phyloP scores from a whole-genome alignment of 2,329 filamentous ascomycete species.

The Gnomoniopsis smithogilvyi region DNA sequence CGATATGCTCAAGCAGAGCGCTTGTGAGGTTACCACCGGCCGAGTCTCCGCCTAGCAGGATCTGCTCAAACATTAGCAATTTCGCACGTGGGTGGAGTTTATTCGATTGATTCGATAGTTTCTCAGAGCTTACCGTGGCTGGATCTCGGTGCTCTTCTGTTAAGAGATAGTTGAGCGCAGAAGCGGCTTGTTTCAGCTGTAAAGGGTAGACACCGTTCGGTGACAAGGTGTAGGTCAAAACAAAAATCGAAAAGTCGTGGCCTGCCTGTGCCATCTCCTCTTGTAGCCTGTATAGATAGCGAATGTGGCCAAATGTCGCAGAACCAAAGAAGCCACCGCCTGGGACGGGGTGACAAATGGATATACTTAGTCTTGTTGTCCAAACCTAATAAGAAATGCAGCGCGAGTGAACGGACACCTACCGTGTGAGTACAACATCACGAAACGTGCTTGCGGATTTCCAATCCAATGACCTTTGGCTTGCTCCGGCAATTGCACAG shows the following conservation, averaged over 20 bases:
- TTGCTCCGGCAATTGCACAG: background rate
- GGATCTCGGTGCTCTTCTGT: slow-evolving; percentile 24
- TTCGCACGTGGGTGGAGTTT: background rate
- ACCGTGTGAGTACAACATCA: slow-evolving; percentile 29
- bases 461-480: slow-evolving; percentile 26
- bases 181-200: slow-evolving; percentile 30
- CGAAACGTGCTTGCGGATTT: slow-evolving; percentile 24
- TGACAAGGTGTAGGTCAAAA: slow-evolving; percentile 31
- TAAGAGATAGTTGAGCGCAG: slow-evolving; percentile 29
- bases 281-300: slow-evolving; percentile 23
- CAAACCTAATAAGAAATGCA: too few relatives aligned
- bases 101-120: too few relatives aligned
- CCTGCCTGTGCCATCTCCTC: slow-evolving; percentile 17
- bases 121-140: slow-evolving; percentile 12
- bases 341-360: background rate
- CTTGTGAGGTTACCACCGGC: slow-evolving; percentile 33
- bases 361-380: too few relatives aligned
- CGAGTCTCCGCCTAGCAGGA: slow-evolving; percentile 36
- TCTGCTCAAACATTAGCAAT: slow-evolving; percentile 15
- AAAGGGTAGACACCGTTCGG: slow-evolving; percentile 27
- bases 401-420: background rate
- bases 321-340: slow-evolving; percentile 25
- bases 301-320: slow-evolving; percentile 22
- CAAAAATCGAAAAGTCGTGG: slow-evolving; percentile 21
- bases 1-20: slow-evolving; percentile 30